Evolutionary conservation across 345 rosid species (phyloP).

Genomic region (Excoecaria agallocha): DNA sequence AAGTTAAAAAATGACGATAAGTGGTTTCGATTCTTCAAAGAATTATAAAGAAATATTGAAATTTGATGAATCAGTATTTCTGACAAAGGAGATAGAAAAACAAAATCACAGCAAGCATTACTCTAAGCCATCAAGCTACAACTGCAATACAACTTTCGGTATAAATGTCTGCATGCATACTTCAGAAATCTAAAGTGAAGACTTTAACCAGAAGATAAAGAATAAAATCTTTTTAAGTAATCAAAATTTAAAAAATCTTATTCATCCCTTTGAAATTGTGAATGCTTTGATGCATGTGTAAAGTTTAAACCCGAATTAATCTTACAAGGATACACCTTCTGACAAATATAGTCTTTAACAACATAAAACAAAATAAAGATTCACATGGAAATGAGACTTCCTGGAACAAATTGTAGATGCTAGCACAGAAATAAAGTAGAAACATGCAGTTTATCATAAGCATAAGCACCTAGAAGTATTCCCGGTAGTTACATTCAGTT

Average conservation of each 20-base stretch:
- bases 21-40: neutral
- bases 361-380: neutral
- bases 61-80: neutral
- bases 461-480: no score
- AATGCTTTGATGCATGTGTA: neutral
- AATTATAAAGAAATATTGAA: neutral
- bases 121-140: neutral
- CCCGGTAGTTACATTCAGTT: no score
- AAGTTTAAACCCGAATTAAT: neutral
- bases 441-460: neutral
- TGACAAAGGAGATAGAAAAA: neutral
- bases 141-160: neutral
- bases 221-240: neutral
- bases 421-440: neutral
- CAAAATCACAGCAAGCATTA: neutral
- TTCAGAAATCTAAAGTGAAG: neutral
- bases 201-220: neutral
- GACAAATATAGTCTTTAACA: neutral
- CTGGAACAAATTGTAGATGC: neutral
- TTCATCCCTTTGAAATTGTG: neutral
- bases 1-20: conserved; percentile 9
- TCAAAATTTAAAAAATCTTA: neutral
- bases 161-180: neutral
- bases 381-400: neutral
- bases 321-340: neutral